Conservation (phyloP, 257 asterid species). For the Lantana camara region DNA sequence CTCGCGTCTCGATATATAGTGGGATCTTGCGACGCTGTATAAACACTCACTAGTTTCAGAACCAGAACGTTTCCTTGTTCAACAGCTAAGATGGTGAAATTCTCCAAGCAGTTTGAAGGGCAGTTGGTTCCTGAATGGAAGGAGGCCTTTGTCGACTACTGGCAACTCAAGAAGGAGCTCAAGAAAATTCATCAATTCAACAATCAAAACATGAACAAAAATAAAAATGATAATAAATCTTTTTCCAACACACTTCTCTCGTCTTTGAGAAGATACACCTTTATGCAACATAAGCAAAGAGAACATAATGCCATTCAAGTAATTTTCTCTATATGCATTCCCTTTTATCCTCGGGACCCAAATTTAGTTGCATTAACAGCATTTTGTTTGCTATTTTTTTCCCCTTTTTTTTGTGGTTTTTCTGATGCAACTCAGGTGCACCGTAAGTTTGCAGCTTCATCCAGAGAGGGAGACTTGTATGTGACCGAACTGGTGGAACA, state of each 20-base stretch:
- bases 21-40: slow-evolving; percentile 29
- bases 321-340: background rate
- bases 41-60: slow-evolving; percentile 33
- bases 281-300: slow-evolving; percentile 45
- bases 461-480: slow-evolving; percentile 59
- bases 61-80: background rate
- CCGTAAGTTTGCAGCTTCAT: slow-evolving; percentile 47
- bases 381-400: too few relatives aligned
- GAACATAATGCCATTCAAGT: slow-evolving; percentile 65
- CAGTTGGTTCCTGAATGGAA: slow-evolving; percentile 95
- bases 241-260: slow-evolving; percentile 33
- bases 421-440: slow-evolving; percentile 56
- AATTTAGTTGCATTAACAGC: background rate
- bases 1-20: slow-evolving; percentile 60
- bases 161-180: slow-evolving; percentile 74
- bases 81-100: slow-evolving; percentile 67
- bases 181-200: slow-evolving; percentile 61
- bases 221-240: slow-evolving; percentile 25
- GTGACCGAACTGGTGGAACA: slow-evolving; percentile 80
- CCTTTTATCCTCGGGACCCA: background rate
- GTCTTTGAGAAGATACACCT: slow-evolving; percentile 38
- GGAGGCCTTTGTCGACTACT: slow-evolving; percentile 90
- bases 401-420: background rate
- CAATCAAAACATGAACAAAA: slow-evolving; percentile 21
- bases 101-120: slow-evolving; percentile 85